phyloP scores from a whole-genome alignment of 306 rosid genomes.

The Prinsepia uniflora region DNA sequence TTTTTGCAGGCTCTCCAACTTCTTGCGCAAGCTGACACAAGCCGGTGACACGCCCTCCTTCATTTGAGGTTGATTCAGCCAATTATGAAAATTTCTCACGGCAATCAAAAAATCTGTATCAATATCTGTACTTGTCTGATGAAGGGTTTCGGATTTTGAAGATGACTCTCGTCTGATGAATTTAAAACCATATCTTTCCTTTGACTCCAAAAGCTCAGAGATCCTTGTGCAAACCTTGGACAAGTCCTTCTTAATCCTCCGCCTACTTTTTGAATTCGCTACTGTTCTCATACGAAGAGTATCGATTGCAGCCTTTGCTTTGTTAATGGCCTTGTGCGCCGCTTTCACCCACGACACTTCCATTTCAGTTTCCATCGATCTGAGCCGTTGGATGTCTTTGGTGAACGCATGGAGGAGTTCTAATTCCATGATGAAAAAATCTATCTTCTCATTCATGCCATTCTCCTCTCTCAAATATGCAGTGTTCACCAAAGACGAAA shows the following conservation, averaged over 20 bases:
- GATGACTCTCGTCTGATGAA: not conserved
- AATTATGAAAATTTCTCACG: too few species aligned
- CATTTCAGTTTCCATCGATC: slow-evolving; percentile 11
- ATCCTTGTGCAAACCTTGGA: not conserved
- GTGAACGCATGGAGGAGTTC: slow-evolving; percentile 9
- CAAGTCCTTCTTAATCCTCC: not conserved
- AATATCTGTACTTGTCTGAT: not conserved
- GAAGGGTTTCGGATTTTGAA: not conserved
- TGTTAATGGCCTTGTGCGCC: not conserved
- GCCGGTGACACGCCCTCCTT: too few species aligned
- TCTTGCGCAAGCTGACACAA: too few species aligned
- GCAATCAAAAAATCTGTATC: too few species aligned
- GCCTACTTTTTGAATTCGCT: not conserved
- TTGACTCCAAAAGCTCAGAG: not conserved
- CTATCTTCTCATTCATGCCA: not conserved
- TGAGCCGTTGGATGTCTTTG: slow-evolving; percentile 1
- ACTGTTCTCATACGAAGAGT: too few species aligned
- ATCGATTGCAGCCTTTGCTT: not conserved
- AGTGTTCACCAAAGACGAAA: not conserved
- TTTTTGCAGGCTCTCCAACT: too few species aligned
- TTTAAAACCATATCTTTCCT: slow-evolving; percentile 1
- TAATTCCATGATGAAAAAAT: not conserved
- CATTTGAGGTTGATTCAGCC: too few species aligned
- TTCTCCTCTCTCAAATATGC: not conserved
- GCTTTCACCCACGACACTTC: slow-evolving; percentile 15